Evolutionary conservation across 805 yeast genomes (phyloP), one percentile per base, ranked within the genome.

Genomic region (Zygosaccharomyces lentus): DNA sequence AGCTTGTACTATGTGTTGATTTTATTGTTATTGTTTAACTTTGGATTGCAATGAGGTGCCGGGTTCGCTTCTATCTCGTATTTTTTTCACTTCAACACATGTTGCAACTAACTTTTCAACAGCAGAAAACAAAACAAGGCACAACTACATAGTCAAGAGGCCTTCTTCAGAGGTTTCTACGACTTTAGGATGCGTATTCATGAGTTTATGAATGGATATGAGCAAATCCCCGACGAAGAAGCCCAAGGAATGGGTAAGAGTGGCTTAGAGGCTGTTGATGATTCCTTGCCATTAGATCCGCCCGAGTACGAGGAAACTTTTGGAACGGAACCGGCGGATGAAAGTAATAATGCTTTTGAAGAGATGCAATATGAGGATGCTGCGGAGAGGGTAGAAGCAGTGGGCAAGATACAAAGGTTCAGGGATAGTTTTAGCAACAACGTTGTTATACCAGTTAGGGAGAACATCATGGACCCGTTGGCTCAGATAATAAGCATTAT

Each of bases 381-480:
- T 12, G 5, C 76, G 7, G 78, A 74, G 25, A 78, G 73, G 6
- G 64, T 62, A 1, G 48, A 25, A 10, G 27, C 27, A 3, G 35
- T 41, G 5, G 45, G 49, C 7, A 54, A 56, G 43, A 39, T 58
- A 3, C 50, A 50, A 13, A 48, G 52, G 3, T 50, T 57, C 31
- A 52, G 52, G 38, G 48, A 41, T 9, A 52, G 49, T n/a, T 49
- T 69, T 40, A 59, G 58, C 37, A 52, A 64, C 9, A 61, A 57
- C 24, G 45, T 75, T n/a, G 56, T 68, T 2, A 40, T 52, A 12
- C 77, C 78, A 0, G 72, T 76, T 2, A 61, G 49, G 42, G 48
- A 67, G 31, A 62, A 65, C 10, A 54, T 75, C 4, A 56, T 77
- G 32, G 80, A 76, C 49, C 83, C 82, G 0, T 55, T 77, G 9